Base-by-base conservation (phyloP, 345 rosid genomes). In the Noccaea bulbosa region DNA sequence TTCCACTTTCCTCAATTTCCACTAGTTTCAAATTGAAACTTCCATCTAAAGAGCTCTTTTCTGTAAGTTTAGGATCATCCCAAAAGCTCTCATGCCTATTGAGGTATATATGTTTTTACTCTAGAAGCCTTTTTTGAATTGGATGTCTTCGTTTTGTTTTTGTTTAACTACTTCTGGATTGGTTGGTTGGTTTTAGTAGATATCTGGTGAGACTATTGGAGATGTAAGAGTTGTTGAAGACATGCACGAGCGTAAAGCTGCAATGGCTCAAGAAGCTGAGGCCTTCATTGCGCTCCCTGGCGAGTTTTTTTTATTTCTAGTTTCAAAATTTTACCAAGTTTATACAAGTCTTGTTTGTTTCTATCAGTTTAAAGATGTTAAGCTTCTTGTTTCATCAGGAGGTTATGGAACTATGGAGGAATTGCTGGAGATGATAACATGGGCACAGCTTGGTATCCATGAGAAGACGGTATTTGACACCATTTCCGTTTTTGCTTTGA, bases 361-460 rank as follows among this genome's bases (percentile, higher is more conserved):
- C 27, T 24, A 17, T 17, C 27, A 61, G n/a, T 1, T 47, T 61
- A 77, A 56, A 55, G 47, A 24, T 61, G 54, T 35, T 59, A 46
- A 24, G 9, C 14, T 66, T 32, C n/a, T 64, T 62, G 48, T 62
- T 72, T 24, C 27, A 2, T 68, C 77, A 93, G 97, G 97, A 27
- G 98, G 98, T 73, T 93, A 91, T 82, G 97, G 97, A 57, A 91
- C 97, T 8, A 91, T 93, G 98, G 98, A 93, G 81, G 97, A 93
- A 77, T 64, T 88, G 69, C 57, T 93, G 73, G 97, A 93, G 82
- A 93, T 94, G 92, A 93, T 91, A 83, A 89, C 97, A 24, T 93
- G 98, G 98, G 77, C 97, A 56, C 98, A 91, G 73, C 97, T 93
- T 11, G 97, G 98, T 68, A 93, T 93, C 68, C 98, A 93, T 61